phyloP scores from a whole-genome alignment of 2,329 filamentous ascomycete species.

The Fusarium paranaense region DNA sequence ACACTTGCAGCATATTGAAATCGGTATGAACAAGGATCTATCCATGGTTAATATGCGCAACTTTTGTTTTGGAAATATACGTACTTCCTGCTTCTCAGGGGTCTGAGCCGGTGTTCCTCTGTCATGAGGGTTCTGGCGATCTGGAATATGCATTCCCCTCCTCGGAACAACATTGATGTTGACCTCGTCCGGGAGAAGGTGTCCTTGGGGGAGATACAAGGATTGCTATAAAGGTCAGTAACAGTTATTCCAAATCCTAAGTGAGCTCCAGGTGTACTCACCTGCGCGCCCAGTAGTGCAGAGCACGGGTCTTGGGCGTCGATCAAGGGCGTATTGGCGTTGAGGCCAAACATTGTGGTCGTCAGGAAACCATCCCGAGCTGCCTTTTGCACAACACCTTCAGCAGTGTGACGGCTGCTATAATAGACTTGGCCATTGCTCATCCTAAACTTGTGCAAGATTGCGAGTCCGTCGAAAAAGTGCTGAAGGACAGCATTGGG shows the following conservation, averaged over 20 bases:
- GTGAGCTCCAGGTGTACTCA: background rate
- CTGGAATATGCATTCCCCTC: background rate
- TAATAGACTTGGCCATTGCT: background rate
- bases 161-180: background rate
- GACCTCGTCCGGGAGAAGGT: background rate
- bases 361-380: background rate
- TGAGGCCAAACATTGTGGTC: background rate
- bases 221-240: background rate
- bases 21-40: background rate
- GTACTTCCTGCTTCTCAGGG: background rate
- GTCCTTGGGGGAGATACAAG: background rate
- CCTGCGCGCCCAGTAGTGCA: background rate
- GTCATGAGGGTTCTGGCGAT: background rate
- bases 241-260: background rate
- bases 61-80: rapidly evolving
- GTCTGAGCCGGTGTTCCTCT: background rate
- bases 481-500: background rate
- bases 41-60: background rate
- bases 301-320: background rate
- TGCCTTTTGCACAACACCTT: background rate
- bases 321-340: background rate
- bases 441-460: background rate
- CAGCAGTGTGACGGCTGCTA: background rate
- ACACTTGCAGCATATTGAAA: background rate
- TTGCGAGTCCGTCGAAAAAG: background rate